Evolutionary conservation across 441 rosid genomes (phyloP), one percentile per base, ranked within the genome.

Genomic region (Jatropha multifida): DNA sequence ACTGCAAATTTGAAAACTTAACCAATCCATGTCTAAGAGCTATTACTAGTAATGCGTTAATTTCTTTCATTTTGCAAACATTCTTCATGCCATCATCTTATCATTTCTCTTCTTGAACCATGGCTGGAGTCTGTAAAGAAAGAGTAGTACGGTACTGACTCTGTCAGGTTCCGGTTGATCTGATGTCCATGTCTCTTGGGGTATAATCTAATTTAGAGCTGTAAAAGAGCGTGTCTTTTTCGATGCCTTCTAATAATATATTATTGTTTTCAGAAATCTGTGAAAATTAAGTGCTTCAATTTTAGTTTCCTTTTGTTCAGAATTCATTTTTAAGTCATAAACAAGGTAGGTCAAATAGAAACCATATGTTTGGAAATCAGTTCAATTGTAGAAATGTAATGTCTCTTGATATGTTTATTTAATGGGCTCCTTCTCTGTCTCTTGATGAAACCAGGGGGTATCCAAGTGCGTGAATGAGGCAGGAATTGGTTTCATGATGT

Each of bases 401-500:
- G 37, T 17, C 11, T 38, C 5, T 49, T 61, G 17, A 44, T 44
- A 44, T 6, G 9, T 44, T 44, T 44, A 44, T 44, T 44, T 44
- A 44, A 6, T 44, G 1, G 48, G 48, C 9, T 55, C 6, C 15
- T 20, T 55, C 23, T 27, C 13, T 46, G 26, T 32, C 27, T 60
- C 23, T 54, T 7, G 20, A 38, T 79, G 68, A 62, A 79, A 68
- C 27, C 67, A 92, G 97, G 97, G 94, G 32, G 82, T 96, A 76
- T 82, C 56, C 73, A 88, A 84, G 72, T 94, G 97, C 80, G 92
- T 94, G 67, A 89, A 89, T 78, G 95, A 94, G 86, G 91, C 76
- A n/a, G 98, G 99, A 74, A 90, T 96, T 59, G 98, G 92, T 76
- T 96, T 96, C 76, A 96, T 96, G 97, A 91, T 94, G 98, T 62